Evolutionary conservation across 1,139 yeast genomes (phyloP).

Genomic region (Petasospora fabianii): DNA sequence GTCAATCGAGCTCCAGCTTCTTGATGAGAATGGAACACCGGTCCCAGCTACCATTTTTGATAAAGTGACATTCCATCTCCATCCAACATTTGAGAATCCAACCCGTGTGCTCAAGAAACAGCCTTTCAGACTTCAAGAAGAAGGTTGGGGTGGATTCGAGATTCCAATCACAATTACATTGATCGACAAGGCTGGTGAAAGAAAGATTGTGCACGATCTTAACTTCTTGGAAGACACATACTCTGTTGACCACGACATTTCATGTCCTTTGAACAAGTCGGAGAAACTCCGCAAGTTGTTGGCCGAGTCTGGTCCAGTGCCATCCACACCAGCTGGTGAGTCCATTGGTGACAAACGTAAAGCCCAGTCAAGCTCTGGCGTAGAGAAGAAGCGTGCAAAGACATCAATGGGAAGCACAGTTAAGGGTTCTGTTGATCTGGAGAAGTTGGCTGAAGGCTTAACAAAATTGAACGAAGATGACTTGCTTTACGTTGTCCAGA

Average conservation of each 20-base stretch:
- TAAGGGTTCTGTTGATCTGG: constrained; percentile 80
- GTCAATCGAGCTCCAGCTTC: constrained; percentile 72
- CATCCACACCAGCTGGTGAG: constrained; percentile 30
- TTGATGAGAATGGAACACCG: constrained; percentile 79
- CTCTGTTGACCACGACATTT: constrained; percentile 70
- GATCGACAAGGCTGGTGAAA: constrained; percentile 85
- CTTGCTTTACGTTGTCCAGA: constrained; percentile 89
- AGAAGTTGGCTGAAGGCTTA: constrained; percentile 84
- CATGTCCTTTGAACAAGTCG: constrained; percentile 66
- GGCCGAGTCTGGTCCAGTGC: constrained; percentile 79
- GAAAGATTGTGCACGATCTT: constrained; percentile 82
- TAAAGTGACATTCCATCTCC: constrained; percentile 87
- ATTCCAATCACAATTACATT: constrained; percentile 75
- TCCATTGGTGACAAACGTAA: constrained; percentile 39
- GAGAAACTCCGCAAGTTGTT: constrained; percentile 70
- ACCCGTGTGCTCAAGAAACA: constrained; percentile 73
- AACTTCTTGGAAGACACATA: constrained; percentile 79
- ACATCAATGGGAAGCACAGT: constrained; percentile 35
- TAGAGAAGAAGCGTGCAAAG: constrained; percentile 67
- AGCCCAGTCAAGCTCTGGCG: constrained; percentile 33
- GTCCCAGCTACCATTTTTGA: constrained; percentile 87
- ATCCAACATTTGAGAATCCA: constrained; percentile 93
- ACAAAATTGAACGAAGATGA: constrained; percentile 91
- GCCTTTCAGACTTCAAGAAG: constrained; percentile 89
- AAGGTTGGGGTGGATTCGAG: constrained; percentile 99